Conservation (phyloP, 352 stramenopile genomes). For the Globisporangium alternatum region DNA sequence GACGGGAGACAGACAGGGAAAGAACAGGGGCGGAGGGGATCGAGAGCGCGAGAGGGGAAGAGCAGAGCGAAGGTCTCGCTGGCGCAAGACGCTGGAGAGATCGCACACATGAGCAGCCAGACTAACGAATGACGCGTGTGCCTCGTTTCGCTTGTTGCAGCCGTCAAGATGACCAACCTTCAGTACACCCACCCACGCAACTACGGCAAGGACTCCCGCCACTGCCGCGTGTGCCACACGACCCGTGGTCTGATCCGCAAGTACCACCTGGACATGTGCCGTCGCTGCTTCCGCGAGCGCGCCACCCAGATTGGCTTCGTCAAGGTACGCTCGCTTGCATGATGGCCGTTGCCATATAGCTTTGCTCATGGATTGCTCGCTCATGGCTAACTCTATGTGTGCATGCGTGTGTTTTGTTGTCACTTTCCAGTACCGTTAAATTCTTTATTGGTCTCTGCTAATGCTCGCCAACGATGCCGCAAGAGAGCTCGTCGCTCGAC, state of each 20-base stretch:
- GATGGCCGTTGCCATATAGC: background rate
- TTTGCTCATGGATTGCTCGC: background rate
- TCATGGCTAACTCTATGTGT: background rate
- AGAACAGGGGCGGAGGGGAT: background rate
- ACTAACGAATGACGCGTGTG: constrained; percentile 8
- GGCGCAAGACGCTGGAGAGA: too few relatives aligned
- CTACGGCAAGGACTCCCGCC: constrained; percentile 89
- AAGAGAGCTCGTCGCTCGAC: constrained; percentile 8
- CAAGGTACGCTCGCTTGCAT: constrained; percentile 65
- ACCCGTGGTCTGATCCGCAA: constrained; percentile 94
- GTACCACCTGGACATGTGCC: constrained; percentile 96
- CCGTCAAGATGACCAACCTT: constrained; percentile 89
- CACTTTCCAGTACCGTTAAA: constrained; percentile 60
- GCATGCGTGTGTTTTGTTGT: constrained; percentile 15
- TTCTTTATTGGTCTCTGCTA: constrained; percentile 43
- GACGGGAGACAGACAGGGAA: background rate
- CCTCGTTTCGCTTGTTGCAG: constrained; percentile 11
- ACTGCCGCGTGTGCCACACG: constrained; percentile 90
- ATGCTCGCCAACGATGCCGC: constrained; percentile 9
- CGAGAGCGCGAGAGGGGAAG: too few relatives aligned
- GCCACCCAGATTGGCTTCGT: constrained; percentile 94
- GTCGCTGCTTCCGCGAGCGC: constrained; percentile 95
- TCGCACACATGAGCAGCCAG: background rate
- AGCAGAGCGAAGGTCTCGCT: background rate
- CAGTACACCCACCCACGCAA: constrained; percentile 83